These are phyloP conservation scores for Daldinia concentrica DNA, from an alignment of 495 filamentous ascomycete genomes.

Conservation along the genomic window DNA sequence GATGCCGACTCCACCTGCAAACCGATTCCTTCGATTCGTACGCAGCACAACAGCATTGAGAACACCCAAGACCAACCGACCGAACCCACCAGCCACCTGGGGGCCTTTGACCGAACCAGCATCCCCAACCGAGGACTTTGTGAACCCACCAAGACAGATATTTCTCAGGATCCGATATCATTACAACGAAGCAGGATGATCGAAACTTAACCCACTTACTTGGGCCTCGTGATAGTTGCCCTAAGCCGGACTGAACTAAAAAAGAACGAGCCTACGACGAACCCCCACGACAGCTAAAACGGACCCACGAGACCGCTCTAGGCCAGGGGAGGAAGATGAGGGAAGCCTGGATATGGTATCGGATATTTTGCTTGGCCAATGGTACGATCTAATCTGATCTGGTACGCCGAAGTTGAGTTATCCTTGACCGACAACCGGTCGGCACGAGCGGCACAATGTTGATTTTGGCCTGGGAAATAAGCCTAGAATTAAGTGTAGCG, in stretches of 20 bases:
- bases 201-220: constrained; percentile 4
- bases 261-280: constrained; percentile 22
- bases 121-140: constrained; percentile 23
- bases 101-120: constrained; percentile 29
- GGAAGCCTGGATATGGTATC: constrained; percentile 3
- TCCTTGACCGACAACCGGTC: constrained; percentile 32
- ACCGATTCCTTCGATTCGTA: constrained; percentile 30
- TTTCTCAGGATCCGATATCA: constrained; percentile 2
- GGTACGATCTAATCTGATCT: constrained; percentile 42
- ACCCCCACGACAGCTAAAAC: constrained; percentile 28
- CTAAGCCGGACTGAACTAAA: not conserved
- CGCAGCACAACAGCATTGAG: constrained; percentile 27
- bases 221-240: constrained; percentile 7
- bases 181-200: constrained; percentile 17
- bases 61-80: constrained; percentile 12
- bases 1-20: constrained; percentile 30
- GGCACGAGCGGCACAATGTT: constrained; percentile 15
- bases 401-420: constrained; percentile 21
- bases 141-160: constrained; percentile 17
- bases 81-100: constrained; percentile 22
- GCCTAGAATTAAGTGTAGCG: constrained; percentile 6
- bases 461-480: not conserved
- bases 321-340: constrained; percentile 20
- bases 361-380: constrained; percentile 15
- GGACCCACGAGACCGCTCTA: constrained; percentile 29